Conservation (phyloP, 73 alveolate genomes). For the Paramecium octaurelia region DNA sequence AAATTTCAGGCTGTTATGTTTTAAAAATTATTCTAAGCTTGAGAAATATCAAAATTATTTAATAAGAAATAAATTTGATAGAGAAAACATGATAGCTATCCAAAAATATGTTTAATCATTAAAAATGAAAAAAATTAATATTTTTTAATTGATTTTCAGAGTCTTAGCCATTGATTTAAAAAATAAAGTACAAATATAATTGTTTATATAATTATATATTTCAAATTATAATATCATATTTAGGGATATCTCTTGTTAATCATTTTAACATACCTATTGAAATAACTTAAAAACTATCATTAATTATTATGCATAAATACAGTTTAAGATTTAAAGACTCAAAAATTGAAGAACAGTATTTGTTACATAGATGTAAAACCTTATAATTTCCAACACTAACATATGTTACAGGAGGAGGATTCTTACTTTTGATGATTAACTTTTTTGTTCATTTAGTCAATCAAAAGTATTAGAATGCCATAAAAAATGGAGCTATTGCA, state of each 20-base stretch:
- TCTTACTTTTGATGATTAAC: neutral
- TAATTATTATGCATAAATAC: neutral
- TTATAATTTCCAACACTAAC: neutral
- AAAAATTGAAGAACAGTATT: neutral
- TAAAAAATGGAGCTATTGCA: neutral
- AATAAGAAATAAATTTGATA: too few species aligned
- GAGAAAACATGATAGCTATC: too few species aligned
- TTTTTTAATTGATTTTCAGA: too few species aligned
- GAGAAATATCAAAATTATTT: too few species aligned
- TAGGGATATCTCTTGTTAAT: neutral
- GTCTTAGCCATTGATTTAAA: too few species aligned
- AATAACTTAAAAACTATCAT: neutral
- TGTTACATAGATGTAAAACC: neutral
- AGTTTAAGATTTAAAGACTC: neutral
- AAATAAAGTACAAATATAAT: too few species aligned
- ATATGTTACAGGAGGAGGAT: neutral
- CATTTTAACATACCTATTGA: neutral
- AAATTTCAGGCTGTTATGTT: too few species aligned
- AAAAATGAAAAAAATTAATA: too few species aligned
- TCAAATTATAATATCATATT: neutral
- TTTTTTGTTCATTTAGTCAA: neutral
- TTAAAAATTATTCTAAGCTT: too few species aligned
- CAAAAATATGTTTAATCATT: too few species aligned
- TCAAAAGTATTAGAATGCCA: neutral
- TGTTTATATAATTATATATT: too few species aligned